Conservation (phyloP, 75 land plant species). For the Picea sitchensis region DNA sequence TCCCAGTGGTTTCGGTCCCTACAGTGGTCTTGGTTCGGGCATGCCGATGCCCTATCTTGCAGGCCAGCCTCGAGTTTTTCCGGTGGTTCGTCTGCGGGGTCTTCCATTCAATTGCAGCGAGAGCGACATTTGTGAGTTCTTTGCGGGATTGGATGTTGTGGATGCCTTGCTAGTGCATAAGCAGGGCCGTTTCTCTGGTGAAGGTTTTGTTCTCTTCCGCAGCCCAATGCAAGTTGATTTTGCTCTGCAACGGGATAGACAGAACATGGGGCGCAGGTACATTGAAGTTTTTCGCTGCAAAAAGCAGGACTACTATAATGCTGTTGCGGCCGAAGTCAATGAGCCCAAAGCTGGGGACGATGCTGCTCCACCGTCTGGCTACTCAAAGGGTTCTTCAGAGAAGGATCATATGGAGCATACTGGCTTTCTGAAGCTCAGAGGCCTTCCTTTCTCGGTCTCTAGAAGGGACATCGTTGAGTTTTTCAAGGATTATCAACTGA, state of each 20-base stretch:
- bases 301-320: slow-evolving; percentile 88
- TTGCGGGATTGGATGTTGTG: slow-evolving; percentile 71
- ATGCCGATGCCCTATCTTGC: slow-evolving; percentile 25
- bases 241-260: slow-evolving; percentile 78
- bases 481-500: slow-evolving; percentile 55
- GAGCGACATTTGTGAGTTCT: slow-evolving; percentile 58
- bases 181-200: slow-evolving; percentile 68
- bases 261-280: slow-evolving; percentile 79
- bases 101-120: slow-evolving; percentile 87
- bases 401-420: slow-evolving; percentile 75
- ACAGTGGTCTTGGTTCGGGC: slow-evolving; percentile 28
- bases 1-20: slow-evolving; percentile 20
- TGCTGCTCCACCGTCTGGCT: slow-evolving; percentile 39
- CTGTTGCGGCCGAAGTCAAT: slow-evolving; percentile 78
- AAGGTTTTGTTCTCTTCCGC: slow-evolving; percentile 75
- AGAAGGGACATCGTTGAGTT: slow-evolving; percentile 71
- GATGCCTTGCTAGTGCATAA: slow-evolving; percentile 80
- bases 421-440: slow-evolving; percentile 75
- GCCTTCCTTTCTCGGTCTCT: slow-evolving; percentile 77
- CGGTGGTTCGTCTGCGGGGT: slow-evolving; percentile 75
- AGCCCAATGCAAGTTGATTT: slow-evolving; percentile 76
- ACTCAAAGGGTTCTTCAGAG: slow-evolving; percentile 42
- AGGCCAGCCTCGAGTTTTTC: slow-evolving; percentile 55
- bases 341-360: slow-evolving; percentile 39
- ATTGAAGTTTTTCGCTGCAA: slow-evolving; percentile 90